Percentiles rank a stretch among this genome's conserved stretches.
Conservation (phyloP, 202 grass and related monocot genomes). For the Musa balbisiana region DNA sequence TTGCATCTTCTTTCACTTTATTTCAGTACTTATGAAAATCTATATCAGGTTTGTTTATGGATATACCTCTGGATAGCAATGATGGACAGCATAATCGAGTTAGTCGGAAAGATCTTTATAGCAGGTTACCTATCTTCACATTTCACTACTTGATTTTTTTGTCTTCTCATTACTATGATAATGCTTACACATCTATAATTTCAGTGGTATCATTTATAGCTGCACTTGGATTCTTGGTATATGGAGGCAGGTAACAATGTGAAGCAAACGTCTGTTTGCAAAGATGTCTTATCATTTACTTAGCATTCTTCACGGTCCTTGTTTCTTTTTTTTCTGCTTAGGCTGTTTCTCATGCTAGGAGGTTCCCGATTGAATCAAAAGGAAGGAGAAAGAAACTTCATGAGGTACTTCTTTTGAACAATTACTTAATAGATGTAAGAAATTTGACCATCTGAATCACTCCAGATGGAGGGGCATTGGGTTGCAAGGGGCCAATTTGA, state of each 20-base stretch:
- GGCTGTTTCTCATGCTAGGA: constrained; percentile 72
- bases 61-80: constrained; percentile 74
- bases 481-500: too few relatives aligned
- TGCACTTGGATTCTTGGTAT: constrained; percentile 39
- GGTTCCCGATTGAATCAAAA: constrained; percentile 97
- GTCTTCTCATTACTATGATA: background rate
- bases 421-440: background rate
- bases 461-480: too few relatives aligned
- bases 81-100: background rate
- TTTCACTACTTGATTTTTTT: background rate
- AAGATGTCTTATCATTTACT: background rate
- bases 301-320: background rate
- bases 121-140: constrained; percentile 1
- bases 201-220: constrained; percentile 71
- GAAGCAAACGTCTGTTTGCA: background rate
- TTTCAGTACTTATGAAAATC: background rate
- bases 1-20: constrained; percentile 9
- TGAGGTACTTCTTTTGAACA: constrained; percentile 46
- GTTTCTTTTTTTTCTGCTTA: constrained; percentile 18
- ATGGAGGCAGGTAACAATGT: constrained; percentile 20
- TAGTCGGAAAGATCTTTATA: constrained; percentile 17
- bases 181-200: constrained; percentile 26
- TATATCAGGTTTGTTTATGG: constrained; percentile 73
- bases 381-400: constrained; percentile 94
- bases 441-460: background rate